Percentiles rank a stretch among this genome's conserved stretches.
phyloP scores from a whole-genome alignment of 108 stramenopile genomes.

The Cyclotella atomus region DNA sequence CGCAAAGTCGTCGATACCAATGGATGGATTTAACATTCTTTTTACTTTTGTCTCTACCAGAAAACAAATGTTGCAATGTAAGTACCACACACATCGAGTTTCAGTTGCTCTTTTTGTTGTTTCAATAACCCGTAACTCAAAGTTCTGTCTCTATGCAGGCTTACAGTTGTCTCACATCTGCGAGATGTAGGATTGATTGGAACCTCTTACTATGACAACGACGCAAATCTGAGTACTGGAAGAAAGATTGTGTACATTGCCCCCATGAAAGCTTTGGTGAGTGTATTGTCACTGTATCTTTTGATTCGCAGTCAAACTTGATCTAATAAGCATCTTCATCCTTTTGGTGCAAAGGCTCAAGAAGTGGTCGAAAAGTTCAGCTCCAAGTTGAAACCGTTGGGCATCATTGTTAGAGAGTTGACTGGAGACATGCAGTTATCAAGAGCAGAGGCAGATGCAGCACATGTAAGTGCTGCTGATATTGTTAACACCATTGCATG shows the following conservation, averaged over 20 bases:
- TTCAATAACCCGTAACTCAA: no score
- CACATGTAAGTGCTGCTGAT: slow-evolving; percentile 88
- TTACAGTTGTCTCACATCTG: slow-evolving; percentile 85
- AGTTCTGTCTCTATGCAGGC: no score
- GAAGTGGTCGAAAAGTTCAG: slow-evolving; percentile 98
- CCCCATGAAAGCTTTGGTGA: slow-evolving; percentile 97
- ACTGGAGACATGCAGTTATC: slow-evolving; percentile 99
- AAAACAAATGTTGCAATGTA: slow-evolving; percentile 98
- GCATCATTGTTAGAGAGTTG: slow-evolving; percentile 91
- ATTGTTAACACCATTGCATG: not conserved
- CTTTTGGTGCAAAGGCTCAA: slow-evolving; percentile 68
- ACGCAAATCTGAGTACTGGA: slow-evolving; percentile 60
- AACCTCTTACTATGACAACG: slow-evolving; percentile 21
- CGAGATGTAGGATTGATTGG: slow-evolving; percentile 79
- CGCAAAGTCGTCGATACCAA: not conserved
- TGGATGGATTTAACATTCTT: not conserved
- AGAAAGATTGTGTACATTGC: slow-evolving; percentile 96
- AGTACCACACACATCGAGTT: not conserved
- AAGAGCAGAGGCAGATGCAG: slow-evolving; percentile 88
- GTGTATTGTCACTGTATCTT: not conserved
- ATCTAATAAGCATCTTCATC: no score
- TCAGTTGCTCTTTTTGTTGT: not conserved
- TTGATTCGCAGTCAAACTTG: no score
- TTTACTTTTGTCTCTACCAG: not conserved
- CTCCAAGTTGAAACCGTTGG: slow-evolving; percentile 85